A percentile compares a stretch with the other conserved stretches of the same genome.
phyloP scores from a whole-genome alignment of 768 basidiomycete species.

The Tubosaeta sp. region DNA sequence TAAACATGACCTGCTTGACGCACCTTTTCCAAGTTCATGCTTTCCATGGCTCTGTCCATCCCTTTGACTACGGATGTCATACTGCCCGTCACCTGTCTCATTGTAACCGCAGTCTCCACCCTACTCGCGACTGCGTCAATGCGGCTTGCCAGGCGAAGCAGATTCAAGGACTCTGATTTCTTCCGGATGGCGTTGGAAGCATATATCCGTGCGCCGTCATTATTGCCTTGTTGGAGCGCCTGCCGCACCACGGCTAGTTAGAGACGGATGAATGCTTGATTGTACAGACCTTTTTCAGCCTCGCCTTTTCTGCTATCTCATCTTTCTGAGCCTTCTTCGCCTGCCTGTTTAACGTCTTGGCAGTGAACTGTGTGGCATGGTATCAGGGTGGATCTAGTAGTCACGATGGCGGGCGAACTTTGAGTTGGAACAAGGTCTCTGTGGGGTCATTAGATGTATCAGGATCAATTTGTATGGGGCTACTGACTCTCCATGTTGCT shows the following conservation, averaged over 20 bases:
- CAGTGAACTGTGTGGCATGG: conserved; percentile 72
- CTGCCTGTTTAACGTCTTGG: conserved; percentile 90
- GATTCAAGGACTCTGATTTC: conserved; percentile 91
- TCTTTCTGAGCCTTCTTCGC: conserved; percentile 98
- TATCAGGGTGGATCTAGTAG: conserved; percentile 12
- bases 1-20: conserved; percentile 22
- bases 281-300: conserved; percentile 81
- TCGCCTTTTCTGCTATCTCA: conserved; percentile 81
- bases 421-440: conserved; percentile 99
- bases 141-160: conserved; percentile 83
- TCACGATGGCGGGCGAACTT: conserved; percentile 48
- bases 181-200: conserved; percentile 98
- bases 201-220: conserved; percentile 95
- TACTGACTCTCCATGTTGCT: conserved; percentile 87
- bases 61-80: conserved; percentile 96
- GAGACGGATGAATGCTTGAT: not conserved
- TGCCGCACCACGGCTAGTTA: conserved; percentile 30
- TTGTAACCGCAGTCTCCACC: conserved; percentile 97
- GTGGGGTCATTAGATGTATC: conserved; percentile 10
- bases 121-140: conserved; percentile 96
- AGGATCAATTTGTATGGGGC: not conserved
- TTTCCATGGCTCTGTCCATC: conserved; percentile 99
- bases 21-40: conserved; percentile 97
- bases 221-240: conserved; percentile 96
- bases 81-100: conserved; percentile 93